Conservation (phyloP, 305 asterid species). For the Euphrasia arctica region DNA sequence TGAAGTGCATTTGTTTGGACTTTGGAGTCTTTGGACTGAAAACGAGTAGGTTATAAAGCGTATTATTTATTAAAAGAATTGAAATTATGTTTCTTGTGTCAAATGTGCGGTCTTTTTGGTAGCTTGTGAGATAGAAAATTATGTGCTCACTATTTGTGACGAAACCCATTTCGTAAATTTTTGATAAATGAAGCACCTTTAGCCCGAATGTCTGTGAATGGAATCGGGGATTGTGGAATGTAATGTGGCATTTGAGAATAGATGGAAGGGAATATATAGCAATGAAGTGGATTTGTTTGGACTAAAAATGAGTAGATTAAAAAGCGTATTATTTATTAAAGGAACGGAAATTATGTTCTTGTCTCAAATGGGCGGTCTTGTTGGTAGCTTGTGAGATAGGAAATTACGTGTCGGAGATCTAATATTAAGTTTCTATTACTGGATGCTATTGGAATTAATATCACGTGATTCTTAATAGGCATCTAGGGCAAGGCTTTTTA, state of each 20-base stretch:
- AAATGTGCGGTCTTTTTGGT: constrained; percentile 3
- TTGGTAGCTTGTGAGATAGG: constrained; percentile 11
- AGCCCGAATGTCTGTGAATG: background rate
- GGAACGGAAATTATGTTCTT: background rate
- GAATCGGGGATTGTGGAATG: background rate
- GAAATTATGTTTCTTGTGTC: background rate
- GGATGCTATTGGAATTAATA: constrained; percentile 1
- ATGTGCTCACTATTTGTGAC: background rate
- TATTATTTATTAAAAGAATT: background rate
- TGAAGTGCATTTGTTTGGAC: background rate
- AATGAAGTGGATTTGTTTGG: constrained; percentile 4
- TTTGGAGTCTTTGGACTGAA: background rate
- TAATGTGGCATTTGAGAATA: background rate
- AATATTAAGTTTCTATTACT: background rate
- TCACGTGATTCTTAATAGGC: constrained; percentile 38
- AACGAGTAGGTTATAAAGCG: background rate
- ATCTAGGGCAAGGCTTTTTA: constrained; percentile 92
- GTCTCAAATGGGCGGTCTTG: background rate
- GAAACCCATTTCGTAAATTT: background rate
- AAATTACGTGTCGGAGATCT: background rate
- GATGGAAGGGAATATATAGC: background rate
- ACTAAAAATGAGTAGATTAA: background rate
- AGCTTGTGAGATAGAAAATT: constrained; percentile 7
- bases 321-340: background rate
- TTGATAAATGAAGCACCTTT: too few species aligned